Percentiles rank a stretch among this genome's conserved stretches.
Evolutionary conservation across 2,329 filamentous ascomycete genomes (phyloP).

Genomic region (Decorospora gaudefroyi): DNA sequence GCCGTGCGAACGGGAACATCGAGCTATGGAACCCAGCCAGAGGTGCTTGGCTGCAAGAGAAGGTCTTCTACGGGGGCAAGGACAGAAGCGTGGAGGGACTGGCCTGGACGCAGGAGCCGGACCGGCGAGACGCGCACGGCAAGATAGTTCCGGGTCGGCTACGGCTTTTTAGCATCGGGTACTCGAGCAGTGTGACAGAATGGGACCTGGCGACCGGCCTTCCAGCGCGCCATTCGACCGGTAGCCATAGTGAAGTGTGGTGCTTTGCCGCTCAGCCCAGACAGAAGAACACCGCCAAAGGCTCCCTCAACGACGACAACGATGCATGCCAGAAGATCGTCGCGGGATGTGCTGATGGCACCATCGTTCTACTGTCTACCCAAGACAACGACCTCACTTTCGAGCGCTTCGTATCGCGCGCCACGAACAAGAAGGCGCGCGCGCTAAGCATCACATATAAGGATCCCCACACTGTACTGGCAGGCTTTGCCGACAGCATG

Average conservation of each 20-base stretch:
- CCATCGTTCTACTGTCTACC: constrained; percentile 83
- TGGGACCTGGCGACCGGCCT: constrained; percentile 85
- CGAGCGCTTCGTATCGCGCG: constrained; percentile 72
- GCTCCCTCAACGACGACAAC: constrained; percentile 28
- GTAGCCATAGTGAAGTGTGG: constrained; percentile 96
- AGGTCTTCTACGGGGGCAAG: constrained; percentile 78
- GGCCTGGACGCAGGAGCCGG: constrained; percentile 86
- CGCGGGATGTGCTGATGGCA: constrained; percentile 88
- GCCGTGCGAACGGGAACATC: constrained; percentile 91
- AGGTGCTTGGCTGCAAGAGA: constrained; percentile 88
- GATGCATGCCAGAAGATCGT: constrained; percentile 65
- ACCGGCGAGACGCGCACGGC: constrained; percentile 66
- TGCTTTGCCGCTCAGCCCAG: constrained; percentile 86
- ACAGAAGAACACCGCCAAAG: constrained; percentile 43
- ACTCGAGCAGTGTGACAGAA: constrained; percentile 88
- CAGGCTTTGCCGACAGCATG: constrained; percentile 95
- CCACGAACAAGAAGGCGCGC: constrained; percentile 80
- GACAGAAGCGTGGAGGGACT: constrained; percentile 88
- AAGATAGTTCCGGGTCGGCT: constrained; percentile 70
- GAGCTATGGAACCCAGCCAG: constrained; percentile 94
- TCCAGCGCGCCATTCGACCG: constrained; percentile 80
- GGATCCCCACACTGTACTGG: constrained; percentile 77
- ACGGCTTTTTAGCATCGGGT: constrained; percentile 94
- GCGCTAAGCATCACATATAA: constrained; percentile 93
- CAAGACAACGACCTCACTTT: constrained; percentile 83